Percentiles rank a stretch among this genome's conserved stretches.
These are phyloP conservation scores for Straminergon stramineum DNA, from an alignment of 225 moss, liverwort and hornwort genomes.

Conservation along the genomic window DNA sequence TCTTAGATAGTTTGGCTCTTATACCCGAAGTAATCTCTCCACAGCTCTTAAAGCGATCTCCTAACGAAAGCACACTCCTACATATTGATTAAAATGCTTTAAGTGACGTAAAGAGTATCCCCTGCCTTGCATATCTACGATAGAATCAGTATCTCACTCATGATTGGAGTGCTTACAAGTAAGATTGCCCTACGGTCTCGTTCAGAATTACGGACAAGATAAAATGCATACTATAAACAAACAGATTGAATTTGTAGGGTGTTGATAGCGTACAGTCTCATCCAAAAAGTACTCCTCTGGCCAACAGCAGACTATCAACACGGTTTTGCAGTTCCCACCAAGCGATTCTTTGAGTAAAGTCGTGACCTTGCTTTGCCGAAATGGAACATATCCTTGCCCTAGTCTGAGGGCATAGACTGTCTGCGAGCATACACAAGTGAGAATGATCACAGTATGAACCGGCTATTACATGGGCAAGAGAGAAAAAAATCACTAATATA, in stretches of 20 bases:
- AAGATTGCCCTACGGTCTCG: not conserved
- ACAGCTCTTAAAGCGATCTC: not conserved
- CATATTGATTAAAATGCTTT: not conserved
- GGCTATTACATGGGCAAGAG: not conserved
- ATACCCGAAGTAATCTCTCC: not conserved
- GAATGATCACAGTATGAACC: not conserved
- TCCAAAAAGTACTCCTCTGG: constrained; percentile 92
- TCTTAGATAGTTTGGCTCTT: not conserved
- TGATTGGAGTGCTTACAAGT: not conserved
- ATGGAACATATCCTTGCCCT: constrained; percentile 72
- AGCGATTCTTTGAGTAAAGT: constrained; percentile 81
- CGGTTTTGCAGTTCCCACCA: constrained; percentile 84
- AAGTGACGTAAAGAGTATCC: not conserved
- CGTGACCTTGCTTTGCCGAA: constrained; percentile 80
- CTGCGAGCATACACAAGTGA: constrained; percentile 12
- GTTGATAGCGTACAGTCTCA: constrained; percentile 57
- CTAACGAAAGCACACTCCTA: not conserved
- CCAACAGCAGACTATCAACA: constrained; percentile 84
- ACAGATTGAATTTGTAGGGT: not conserved
- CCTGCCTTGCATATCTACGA: not conserved
- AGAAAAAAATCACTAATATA: not conserved
- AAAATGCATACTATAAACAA: not conserved
- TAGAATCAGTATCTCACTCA: not conserved
- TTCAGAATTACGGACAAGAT: not conserved
- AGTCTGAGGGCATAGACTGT: constrained; percentile 75